These are phyloP conservation scores for Solanum ossicruentum DNA, from an alignment of 257 asterid genomes.

Conservation along the genomic window DNA sequence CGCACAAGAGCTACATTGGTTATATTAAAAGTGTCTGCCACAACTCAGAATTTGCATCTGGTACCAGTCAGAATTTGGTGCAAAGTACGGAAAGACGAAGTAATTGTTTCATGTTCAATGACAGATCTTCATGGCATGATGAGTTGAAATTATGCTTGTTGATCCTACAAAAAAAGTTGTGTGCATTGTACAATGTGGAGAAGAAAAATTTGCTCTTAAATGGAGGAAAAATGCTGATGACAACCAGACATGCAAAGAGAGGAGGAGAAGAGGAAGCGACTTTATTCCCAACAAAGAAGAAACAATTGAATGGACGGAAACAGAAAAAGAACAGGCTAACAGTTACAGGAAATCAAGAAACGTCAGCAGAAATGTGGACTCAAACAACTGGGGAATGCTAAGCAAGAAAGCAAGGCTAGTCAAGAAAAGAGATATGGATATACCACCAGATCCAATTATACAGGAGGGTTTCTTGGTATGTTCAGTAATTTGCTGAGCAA, in stretches of 20 bases:
- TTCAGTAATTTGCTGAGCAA: neutral
- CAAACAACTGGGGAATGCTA: neutral
- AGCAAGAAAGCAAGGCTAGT: neutral
- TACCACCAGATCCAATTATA: neutral
- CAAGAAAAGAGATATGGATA: neutral
- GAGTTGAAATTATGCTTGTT: neutral
- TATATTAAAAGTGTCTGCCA: neutral
- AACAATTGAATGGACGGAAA: neutral
- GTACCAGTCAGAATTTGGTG: neutral
- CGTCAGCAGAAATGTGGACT: neutral
- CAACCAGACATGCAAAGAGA: neutral
- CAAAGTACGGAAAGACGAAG: neutral
- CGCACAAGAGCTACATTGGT: neutral
- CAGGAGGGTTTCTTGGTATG: neutral
- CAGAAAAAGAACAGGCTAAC: neutral
- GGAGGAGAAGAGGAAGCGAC: neutral
- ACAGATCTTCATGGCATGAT: neutral
- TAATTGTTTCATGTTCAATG: neutral
- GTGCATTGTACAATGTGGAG: neutral
- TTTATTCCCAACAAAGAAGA: neutral
- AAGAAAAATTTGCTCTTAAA: neutral
- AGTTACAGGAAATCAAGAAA: neutral
- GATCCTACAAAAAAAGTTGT: neutral
- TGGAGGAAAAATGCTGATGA: neutral
- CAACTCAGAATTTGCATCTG: neutral